Conservation (phyloP, 2,329 filamentous ascomycete species). For the Exophiala calicioides region DNA sequence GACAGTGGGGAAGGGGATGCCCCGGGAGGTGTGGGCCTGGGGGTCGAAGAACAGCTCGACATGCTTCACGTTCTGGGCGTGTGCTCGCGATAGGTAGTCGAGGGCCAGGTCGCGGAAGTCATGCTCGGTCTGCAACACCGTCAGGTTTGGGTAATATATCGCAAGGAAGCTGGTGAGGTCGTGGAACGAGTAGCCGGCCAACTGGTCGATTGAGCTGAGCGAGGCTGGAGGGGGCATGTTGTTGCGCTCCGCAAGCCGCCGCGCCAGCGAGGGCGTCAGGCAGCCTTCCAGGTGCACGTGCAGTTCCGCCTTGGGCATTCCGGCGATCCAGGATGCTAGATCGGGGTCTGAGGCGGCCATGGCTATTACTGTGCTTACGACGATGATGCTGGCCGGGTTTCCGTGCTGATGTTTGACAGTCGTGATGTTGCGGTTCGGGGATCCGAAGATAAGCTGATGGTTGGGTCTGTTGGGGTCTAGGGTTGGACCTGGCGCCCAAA, state of each 20-base stretch:
- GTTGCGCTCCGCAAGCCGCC: slow-evolving; percentile 26
- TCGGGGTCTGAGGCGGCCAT: slow-evolving; percentile 16
- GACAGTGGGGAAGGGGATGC: slow-evolving; percentile 64
- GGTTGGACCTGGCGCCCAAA: too few species aligned
- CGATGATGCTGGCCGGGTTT: neutral
- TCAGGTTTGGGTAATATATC: slow-evolving; percentile 78
- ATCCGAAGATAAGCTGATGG: too few species aligned
- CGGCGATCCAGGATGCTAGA: slow-evolving; percentile 24
- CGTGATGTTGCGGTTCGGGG: too few species aligned
- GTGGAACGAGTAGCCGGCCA: slow-evolving; percentile 24
- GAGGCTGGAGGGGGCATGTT: slow-evolving; percentile 23
- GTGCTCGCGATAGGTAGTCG: slow-evolving; percentile 68
- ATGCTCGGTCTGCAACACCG: slow-evolving; percentile 62
- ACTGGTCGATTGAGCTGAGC: slow-evolving; percentile 19
- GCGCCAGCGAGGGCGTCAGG: slow-evolving; percentile 24
- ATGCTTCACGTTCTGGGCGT: slow-evolving; percentile 66
- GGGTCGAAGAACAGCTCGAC: slow-evolving; percentile 82
- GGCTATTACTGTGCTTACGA: neutral
- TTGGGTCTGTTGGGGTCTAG: too few species aligned
- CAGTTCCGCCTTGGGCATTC: slow-evolving; percentile 30
- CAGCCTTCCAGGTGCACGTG: slow-evolving; percentile 29
- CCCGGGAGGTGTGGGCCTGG: slow-evolving; percentile 68
- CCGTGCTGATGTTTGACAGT: too few species aligned
- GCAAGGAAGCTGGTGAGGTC: slow-evolving; percentile 59
- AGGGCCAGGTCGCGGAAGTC: slow-evolving; percentile 74